Conservation (phyloP, 345 rosid genomes). For the Cardamine occulta region DNA sequence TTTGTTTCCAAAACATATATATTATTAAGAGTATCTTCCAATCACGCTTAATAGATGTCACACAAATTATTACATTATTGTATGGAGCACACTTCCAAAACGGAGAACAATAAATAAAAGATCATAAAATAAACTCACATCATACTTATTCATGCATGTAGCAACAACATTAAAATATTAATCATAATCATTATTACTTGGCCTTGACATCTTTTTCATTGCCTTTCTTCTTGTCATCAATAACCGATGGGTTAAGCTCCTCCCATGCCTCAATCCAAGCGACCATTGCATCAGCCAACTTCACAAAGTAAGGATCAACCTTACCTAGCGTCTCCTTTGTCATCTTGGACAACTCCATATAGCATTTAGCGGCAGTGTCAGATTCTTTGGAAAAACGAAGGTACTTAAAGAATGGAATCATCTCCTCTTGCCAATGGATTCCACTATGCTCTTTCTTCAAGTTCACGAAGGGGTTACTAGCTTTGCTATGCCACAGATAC, state of each 20-base stretch:
- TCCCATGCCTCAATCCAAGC: constrained; percentile 95
- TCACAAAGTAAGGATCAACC: constrained; percentile 81
- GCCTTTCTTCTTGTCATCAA: constrained; percentile 1
- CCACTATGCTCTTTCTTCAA: constrained; percentile 81
- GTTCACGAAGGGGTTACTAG: constrained; percentile 90
- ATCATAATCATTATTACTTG: not conserved
- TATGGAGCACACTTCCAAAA: not conserved
- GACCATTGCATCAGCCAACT: constrained; percentile 83
- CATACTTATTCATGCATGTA: constrained; percentile 26
- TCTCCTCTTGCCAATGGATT: constrained; percentile 91
- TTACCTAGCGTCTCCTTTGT: constrained; percentile 72
- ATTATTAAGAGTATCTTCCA: not conserved
- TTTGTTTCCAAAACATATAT: too few species aligned
- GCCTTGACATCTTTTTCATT: constrained; percentile 44
- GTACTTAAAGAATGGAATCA: constrained; percentile 81
- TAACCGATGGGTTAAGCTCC: constrained; percentile 62
- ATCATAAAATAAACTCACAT: not conserved
- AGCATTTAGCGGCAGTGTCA: constrained; percentile 75
- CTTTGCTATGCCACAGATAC: constrained; percentile 85
- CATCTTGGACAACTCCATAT: constrained; percentile 67
- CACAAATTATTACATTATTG: not conserved
- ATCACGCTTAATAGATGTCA: not conserved
- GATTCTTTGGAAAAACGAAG: constrained; percentile 64
- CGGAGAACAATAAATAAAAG: not conserved
- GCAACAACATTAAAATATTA: not conserved